Evolutionary conservation across 2,329 filamentous ascomycete genomes (phyloP), one percentile per base, ranked within the genome.

Genomic region (Fusarium vanettenii): DNA sequence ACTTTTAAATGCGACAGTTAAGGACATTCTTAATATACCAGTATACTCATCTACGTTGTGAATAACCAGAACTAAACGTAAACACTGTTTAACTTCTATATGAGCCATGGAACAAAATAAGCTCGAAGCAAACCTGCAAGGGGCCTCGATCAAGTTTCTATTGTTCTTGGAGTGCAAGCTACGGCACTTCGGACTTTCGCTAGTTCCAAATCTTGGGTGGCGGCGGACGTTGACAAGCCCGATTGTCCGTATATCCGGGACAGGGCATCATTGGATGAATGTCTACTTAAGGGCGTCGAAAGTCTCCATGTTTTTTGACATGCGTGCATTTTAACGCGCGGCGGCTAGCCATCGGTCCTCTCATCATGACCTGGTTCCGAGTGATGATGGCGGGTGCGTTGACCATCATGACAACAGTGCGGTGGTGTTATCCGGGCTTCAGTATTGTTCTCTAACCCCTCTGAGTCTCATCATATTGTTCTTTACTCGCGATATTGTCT

Each of bases 271-370:
- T 52, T 52, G 48, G 48, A 52, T n/a, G 48, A 52, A 57, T 59
- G 56, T 64, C 60, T 22, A 64, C 31, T 64, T 56, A 67, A 64
- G 52, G 60, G 60, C 66, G 60, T 52, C 31, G 48, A 39, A 10
- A 31, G 35, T 18, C 27, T 25, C 43, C 56, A 50, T 16, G 27
- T n/a, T 29, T 57, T 64, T 69, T 65, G 69, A 69, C 61, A 65
- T 66, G 55, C 50, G 37, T 56, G 64, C 55, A 64, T 70, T 57
- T 5, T 29, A n/a, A 55, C 29, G 50, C 25, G 50, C 27, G 50
- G 43, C 27, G 29, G 43, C 14, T 48, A 48, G 20, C 9, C 13
- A 22, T 6, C 39, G n/a, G n/a, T 41, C n/a, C 10, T 20, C 39
- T 43, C 41, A 25, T 48, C 7, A 48, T 48, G 43, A 16, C 14